phyloP scores from a whole-genome alignment of 75 land plant species.

The Selaginella tamariscina region DNA sequence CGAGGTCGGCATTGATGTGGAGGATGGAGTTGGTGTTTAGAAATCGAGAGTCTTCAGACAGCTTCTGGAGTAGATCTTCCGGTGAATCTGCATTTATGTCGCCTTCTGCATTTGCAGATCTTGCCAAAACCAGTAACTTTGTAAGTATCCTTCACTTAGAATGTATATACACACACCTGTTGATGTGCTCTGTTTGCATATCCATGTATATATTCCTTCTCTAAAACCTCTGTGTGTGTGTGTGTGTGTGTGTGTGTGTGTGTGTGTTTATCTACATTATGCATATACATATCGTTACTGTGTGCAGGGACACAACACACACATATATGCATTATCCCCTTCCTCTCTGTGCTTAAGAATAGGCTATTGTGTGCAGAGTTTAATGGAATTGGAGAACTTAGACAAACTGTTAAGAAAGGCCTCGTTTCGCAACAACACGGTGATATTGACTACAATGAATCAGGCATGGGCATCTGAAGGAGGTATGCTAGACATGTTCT shows the following conservation, averaged over 20 bases:
- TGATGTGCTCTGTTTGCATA: no score
- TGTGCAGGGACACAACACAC: no score
- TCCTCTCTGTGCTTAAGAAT: not conserved
- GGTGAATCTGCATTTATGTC: not conserved
- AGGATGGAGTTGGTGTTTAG: not conserved
- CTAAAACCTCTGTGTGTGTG: no score
- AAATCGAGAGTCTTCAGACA: no score
- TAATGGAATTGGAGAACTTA: not conserved
- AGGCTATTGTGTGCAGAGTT: not conserved
- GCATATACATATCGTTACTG: no score
- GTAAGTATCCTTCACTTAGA: not conserved
- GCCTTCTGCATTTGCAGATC: not conserved
- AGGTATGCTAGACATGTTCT: slow-evolving; percentile 58
- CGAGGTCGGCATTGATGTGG: not conserved
- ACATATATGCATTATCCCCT: not conserved
- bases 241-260: no score
- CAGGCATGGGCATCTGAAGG: slow-evolving; percentile 42
- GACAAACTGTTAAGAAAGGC: not conserved
- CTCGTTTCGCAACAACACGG: slow-evolving; percentile 28
- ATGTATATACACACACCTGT: no score
- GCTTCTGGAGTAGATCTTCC: not conserved
- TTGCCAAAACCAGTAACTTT: not conserved
- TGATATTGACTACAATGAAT: slow-evolving; percentile 56
- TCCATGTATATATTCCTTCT: no score
- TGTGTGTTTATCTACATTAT: no score